Evolutionary conservation across 495 filamentous ascomycete species (phyloP).

Genomic region (Hypoxylon lenormandii): DNA sequence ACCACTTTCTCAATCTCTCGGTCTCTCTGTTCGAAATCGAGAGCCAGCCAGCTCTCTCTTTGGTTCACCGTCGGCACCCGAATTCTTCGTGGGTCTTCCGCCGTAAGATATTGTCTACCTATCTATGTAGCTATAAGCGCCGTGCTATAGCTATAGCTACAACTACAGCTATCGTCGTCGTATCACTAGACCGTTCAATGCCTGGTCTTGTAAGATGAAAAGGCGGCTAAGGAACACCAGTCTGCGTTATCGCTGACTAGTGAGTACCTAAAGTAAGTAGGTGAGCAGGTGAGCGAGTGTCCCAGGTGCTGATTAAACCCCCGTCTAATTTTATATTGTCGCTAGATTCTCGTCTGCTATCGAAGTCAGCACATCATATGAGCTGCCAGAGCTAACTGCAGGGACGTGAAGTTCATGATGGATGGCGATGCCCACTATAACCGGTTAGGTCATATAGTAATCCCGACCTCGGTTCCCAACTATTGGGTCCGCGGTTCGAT

Average conservation of each 20-base stretch:
- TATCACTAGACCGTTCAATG: not conserved
- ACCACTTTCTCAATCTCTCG: not conserved
- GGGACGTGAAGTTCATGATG: constrained; percentile 20
- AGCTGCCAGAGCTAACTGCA: constrained; percentile 30
- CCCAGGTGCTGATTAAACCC: constrained; percentile 28
- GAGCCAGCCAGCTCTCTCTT: too few relatives aligned
- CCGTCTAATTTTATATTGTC: constrained; percentile 21
- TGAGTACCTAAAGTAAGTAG: not conserved
- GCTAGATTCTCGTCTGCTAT: not conserved
- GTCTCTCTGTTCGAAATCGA: too few relatives aligned
- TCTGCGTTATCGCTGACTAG: constrained; percentile 24
- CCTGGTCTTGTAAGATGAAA: constrained; percentile 17
- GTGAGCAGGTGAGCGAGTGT: not conserved
- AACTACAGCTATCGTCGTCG: not conserved
- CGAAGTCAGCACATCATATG: constrained; percentile 44
- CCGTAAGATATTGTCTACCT: too few relatives aligned
- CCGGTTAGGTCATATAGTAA: constrained; percentile 16
- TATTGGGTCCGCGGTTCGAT: constrained; percentile 14
- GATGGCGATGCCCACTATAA: constrained; percentile 22
- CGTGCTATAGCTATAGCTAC: too few relatives aligned
- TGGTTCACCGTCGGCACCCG: too few relatives aligned
- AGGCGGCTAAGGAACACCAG: constrained; percentile 16
- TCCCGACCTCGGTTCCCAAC: constrained; percentile 30
- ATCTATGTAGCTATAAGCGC: too few relatives aligned
- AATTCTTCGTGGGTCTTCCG: too few relatives aligned